A percentile compares a stretch with the other conserved stretches of the same genome.
phyloP scores from a whole-genome alignment of 208 protist genomes.

The Crithidia brevicula region DNA sequence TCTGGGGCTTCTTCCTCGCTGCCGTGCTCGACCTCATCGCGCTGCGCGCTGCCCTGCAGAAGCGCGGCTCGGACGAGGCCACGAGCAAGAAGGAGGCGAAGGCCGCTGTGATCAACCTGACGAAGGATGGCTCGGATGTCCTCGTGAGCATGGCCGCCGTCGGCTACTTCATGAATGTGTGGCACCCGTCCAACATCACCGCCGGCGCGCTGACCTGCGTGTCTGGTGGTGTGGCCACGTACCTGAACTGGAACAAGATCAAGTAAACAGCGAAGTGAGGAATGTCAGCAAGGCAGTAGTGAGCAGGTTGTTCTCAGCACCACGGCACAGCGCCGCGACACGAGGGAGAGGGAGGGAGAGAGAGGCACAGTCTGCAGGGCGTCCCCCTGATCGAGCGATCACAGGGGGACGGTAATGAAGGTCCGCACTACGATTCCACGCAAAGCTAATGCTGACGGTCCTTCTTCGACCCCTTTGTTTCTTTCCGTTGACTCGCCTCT shows the following conservation, averaged over 20 bases:
- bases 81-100: conserved; percentile 79
- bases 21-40: conserved; percentile 84
- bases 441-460: no score
- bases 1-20: conserved; percentile 93
- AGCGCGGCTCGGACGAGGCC: conserved; percentile 53
- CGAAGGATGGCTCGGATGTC: conserved; percentile 82
- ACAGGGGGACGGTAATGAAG: no score
- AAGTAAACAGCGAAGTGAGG: conserved; percentile 41
- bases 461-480: no score
- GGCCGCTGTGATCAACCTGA: conserved; percentile 72
- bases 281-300: neutral
- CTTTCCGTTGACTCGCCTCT: no score
- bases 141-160: conserved; percentile 87
- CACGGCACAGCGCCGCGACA: neutral
- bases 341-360: no score
- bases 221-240: conserved; percentile 88
- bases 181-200: conserved; percentile 70
- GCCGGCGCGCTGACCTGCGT: conserved; percentile 78
- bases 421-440: no score
- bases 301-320: no score
- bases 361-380: no score
- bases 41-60: conserved; percentile 59
- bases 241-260: conserved; percentile 92
- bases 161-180: conserved; percentile 77
- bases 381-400: no score